Conservation (phyloP, 1,139 yeast genomes). For the Debaryomyces sp. region DNA sequence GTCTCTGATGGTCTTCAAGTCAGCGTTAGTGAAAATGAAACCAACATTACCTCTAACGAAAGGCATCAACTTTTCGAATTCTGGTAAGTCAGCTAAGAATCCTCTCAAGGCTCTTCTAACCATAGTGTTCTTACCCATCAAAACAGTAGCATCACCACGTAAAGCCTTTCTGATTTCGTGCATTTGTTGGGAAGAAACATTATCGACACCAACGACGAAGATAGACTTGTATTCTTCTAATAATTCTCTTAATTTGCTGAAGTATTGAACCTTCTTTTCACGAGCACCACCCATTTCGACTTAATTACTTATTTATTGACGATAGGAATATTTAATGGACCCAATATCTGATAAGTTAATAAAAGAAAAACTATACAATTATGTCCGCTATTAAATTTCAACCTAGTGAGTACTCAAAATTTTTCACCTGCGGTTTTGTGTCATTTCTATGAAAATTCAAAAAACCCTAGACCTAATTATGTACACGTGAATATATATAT, state of each 20-base stretch:
- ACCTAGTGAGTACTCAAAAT: background rate
- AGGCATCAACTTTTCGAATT: constrained; percentile 93
- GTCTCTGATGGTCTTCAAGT: constrained; percentile 91
- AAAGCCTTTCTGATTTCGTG: constrained; percentile 98
- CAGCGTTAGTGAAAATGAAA: constrained; percentile 97
- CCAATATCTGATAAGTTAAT: constrained; percentile 16
- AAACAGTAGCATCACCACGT: constrained; percentile 91
- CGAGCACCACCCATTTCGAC: constrained; percentile 99
- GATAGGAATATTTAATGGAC: constrained; percentile 96
- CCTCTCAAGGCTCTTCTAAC: constrained; percentile 99
- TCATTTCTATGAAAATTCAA: background rate
- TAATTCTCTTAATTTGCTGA: constrained; percentile 91
- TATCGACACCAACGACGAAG: constrained; percentile 99
- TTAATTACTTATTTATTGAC: constrained; percentile 50
- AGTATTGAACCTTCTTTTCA: constrained; percentile 96
- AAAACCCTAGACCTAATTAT: constrained; percentile 12
- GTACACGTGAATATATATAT: constrained; percentile 13
- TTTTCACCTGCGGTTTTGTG: constrained; percentile 6
- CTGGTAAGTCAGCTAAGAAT: constrained; percentile 92
- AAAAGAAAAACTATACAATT: constrained; percentile 1
- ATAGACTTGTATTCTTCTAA: constrained; percentile 96
- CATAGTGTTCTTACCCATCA: constrained; percentile 99
- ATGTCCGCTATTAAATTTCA: constrained; percentile 2
- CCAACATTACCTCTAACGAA: constrained; percentile 98
- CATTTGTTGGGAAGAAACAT: constrained; percentile 99